Percentiles rank a stretch among this genome's conserved stretches.
phyloP scores from a whole-genome alignment of 1,284 basidiomycete genomes.

The Microbotryum scabiosae region DNA sequence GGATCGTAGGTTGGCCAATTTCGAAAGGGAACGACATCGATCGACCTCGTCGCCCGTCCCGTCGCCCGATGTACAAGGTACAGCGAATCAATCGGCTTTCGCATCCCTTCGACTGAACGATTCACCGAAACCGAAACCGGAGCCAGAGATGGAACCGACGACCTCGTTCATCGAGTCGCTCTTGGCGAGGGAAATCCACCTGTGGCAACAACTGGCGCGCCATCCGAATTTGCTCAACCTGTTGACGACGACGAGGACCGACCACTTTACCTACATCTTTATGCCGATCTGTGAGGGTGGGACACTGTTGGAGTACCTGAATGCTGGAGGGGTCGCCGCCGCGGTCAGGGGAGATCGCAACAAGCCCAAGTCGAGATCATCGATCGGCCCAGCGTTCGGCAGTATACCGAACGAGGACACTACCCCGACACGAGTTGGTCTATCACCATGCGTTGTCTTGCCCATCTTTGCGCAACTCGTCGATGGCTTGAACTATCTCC shows the following conservation, averaged over 20 bases:
- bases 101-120: neutral
- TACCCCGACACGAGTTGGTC: neutral
- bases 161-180: conserved; percentile 45
- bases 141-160: neutral
- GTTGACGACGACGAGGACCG: conserved; percentile 57
- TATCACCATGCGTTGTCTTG: neutral
- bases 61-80: neutral
- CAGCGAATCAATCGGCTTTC: neutral
- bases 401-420: neutral
- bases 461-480: conserved; percentile 86
- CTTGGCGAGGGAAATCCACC: conserved; percentile 64
- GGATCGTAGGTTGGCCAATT: conserved; percentile 11
- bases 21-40: neutral
- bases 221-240: conserved; percentile 64
- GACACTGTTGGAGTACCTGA: conserved; percentile 72
- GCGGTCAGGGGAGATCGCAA: conserved; percentile 11
- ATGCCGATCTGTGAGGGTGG: conserved; percentile 76
- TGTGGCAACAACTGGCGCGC: conserved; percentile 70
- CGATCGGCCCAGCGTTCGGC: neutral
- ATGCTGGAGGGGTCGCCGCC: conserved; percentile 49
- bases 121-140: neutral
- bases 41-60: conserved; percentile 4
- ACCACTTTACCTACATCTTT: conserved; percentile 70
- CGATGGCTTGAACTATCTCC: conserved; percentile 73
- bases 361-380: neutral